Conservation (phyloP, 129 eudicot genomes). For the Centella asiatica region DNA sequence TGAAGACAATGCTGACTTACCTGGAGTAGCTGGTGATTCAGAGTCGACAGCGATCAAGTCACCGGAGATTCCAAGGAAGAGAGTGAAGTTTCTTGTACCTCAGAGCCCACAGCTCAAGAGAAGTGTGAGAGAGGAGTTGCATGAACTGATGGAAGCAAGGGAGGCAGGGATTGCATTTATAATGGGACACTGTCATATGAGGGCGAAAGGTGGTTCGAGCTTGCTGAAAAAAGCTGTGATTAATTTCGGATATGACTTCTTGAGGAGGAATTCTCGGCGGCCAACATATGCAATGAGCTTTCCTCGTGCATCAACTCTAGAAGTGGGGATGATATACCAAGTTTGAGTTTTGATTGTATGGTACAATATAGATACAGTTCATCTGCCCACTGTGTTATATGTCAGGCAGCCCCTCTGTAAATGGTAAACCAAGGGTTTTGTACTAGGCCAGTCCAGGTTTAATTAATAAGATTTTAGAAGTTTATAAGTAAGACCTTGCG, state of each 20-base stretch:
- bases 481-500: no score
- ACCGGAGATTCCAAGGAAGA: slow-evolving; percentile 29
- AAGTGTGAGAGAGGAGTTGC: slow-evolving; percentile 40
- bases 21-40: slow-evolving; percentile 10
- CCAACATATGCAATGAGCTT: slow-evolving; percentile 47
- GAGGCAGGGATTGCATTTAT: slow-evolving; percentile 80
- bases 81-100: slow-evolving; percentile 58
- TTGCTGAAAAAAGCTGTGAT: slow-evolving; percentile 55
- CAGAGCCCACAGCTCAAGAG: slow-evolving; percentile 41
- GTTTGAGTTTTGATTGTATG: slow-evolving; percentile 35
- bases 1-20: slow-evolving; percentile 17
- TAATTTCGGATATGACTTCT: slow-evolving; percentile 56
- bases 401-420: neutral
- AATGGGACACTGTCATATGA: slow-evolving; percentile 57
- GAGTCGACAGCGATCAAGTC: slow-evolving; percentile 27
- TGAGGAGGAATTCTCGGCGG: slow-evolving; percentile 61
- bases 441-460: neutral
- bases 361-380: neutral
- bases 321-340: slow-evolving; percentile 74
- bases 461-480: neutral
- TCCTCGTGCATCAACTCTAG: slow-evolving; percentile 65
- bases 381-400: neutral
- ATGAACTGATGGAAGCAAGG: slow-evolving; percentile 66
- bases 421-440: neutral
- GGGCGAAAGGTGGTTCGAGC: slow-evolving; percentile 59